These are phyloP conservation scores for Immersiella caudata DNA, from an alignment of 495 filamentous ascomycete species.

Conservation along the genomic window DNA sequence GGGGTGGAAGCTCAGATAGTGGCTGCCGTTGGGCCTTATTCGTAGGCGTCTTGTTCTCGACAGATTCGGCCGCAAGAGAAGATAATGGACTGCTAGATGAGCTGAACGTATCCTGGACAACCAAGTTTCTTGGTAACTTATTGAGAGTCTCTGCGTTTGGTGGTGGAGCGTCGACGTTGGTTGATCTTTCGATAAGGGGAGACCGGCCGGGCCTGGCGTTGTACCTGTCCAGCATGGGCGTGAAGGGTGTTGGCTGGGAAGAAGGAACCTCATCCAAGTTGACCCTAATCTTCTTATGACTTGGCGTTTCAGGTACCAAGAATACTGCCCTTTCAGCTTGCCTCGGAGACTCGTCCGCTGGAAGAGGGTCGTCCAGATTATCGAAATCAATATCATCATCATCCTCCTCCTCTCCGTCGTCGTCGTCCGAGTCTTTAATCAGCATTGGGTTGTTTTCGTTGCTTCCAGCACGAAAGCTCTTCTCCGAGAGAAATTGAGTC, in stretches of 20 bases:
- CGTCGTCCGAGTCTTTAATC: conserved; percentile 43
- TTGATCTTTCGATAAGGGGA: conserved; percentile 44
- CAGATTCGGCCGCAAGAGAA: conserved; percentile 18
- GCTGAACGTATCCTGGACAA: conserved; percentile 47
- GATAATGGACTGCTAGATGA: conserved; percentile 33
- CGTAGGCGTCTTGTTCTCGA: conserved; percentile 17
- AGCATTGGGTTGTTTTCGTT: conserved; percentile 32
- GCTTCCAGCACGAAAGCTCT: conserved; percentile 20
- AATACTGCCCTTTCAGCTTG: conserved; percentile 7
- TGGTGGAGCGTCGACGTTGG: conserved; percentile 35
- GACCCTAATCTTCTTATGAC: conserved; percentile 36
- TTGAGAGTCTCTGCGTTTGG: conserved; percentile 32
- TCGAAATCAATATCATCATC: conserved; percentile 5
- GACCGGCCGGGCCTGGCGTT: conserved; percentile 33
- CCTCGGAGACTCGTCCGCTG: conserved; percentile 2
- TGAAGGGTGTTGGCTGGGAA: conserved; percentile 41
- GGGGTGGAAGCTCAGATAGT: conserved; percentile 32
- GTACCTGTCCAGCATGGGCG: conserved; percentile 40
- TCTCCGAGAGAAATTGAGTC: conserved; percentile 44
- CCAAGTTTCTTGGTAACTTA: conserved; percentile 35
- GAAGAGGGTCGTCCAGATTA: background rate
- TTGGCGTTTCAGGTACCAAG: conserved; percentile 39
- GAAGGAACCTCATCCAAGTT: conserved; percentile 44
- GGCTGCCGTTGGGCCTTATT: conserved; percentile 26
- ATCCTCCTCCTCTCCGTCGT: conserved; percentile 31